Evolutionary conservation across 495 filamentous ascomycete genomes (phyloP).

Genomic region (Monascus purpureus): DNA sequence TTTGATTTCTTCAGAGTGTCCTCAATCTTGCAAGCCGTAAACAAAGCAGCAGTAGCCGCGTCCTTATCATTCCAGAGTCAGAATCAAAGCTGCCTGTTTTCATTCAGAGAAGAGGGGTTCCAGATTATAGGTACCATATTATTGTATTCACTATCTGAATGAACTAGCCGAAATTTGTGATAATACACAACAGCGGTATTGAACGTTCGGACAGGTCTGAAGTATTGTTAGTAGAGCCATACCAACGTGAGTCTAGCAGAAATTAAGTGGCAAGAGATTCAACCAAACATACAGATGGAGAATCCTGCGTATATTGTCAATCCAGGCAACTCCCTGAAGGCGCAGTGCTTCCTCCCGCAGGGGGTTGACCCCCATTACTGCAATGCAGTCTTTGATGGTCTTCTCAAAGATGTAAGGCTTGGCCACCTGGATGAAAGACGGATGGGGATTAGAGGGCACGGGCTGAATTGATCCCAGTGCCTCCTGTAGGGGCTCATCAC

Average conservation of each 20-base stretch:
- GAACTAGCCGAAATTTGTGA: constrained; percentile 73
- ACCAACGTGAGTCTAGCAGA: background rate
- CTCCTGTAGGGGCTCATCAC: constrained; percentile 7
- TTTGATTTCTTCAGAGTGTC: constrained; percentile 94
- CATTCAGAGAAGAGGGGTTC: background rate
- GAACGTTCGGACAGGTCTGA: constrained; percentile 66
- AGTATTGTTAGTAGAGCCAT: constrained; percentile 3
- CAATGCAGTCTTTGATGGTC: constrained; percentile 44
- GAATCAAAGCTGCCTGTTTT: background rate
- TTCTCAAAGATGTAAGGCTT: constrained; percentile 54
- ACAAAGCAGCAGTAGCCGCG: constrained; percentile 73
- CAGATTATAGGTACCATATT: constrained; percentile 25
- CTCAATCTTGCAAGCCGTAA: constrained; percentile 92
- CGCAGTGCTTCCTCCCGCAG: constrained; percentile 55
- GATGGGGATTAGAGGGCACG: constrained; percentile 42
- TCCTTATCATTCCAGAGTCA: constrained; percentile 36
- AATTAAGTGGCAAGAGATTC: background rate
- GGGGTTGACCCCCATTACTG: constrained; percentile 37
- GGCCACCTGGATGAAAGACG: constrained; percentile 57
- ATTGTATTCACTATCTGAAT: constrained; percentile 58
- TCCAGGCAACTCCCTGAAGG: constrained; percentile 65
- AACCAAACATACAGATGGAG: constrained; percentile 47
- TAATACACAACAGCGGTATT: constrained; percentile 76
- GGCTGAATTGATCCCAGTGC: constrained; percentile 6
- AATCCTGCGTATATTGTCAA: constrained; percentile 59